These are phyloP conservation scores for Mycena albidolilacea DNA, from an alignment of 768 basidiomycete genomes.

Conservation along the genomic window DNA sequence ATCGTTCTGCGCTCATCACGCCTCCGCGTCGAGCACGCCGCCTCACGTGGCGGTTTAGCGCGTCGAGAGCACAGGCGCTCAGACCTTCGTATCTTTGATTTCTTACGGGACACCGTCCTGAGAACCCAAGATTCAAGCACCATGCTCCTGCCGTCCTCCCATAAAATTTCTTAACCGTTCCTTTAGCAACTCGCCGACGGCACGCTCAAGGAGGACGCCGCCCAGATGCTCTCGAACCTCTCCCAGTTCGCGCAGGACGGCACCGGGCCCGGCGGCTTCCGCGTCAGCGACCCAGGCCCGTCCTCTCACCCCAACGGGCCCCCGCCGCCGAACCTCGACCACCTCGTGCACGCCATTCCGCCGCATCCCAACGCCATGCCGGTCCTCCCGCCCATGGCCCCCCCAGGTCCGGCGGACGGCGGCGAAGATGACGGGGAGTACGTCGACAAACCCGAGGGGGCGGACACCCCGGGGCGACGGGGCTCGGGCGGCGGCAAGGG, in stretches of 20 bases:
- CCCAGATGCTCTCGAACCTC: slow-evolving; percentile 46
- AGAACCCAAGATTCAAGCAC: neutral
- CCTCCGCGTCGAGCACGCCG: slow-evolving; percentile 37
- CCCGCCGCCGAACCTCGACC: slow-evolving; percentile 75
- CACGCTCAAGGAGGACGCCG: slow-evolving; percentile 47
- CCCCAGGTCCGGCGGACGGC: slow-evolving; percentile 37
- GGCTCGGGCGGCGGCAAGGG: slow-evolving; percentile 54
- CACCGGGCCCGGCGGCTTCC: slow-evolving; percentile 59
- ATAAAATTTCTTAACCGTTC: neutral
- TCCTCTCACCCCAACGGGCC: slow-evolving; percentile 81
- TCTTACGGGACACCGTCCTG: too few species aligned
- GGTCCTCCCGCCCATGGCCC: slow-evolving; percentile 44
- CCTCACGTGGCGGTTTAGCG: slow-evolving; percentile 36
- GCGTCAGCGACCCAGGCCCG: slow-evolving; percentile 78
- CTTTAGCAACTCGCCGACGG: slow-evolving; percentile 33
- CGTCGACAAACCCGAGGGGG: slow-evolving; percentile 44
- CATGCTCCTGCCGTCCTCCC: neutral
- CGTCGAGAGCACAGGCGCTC: too few species aligned
- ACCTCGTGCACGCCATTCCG: slow-evolving; percentile 50
- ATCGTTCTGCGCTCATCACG: slow-evolving; percentile 54
- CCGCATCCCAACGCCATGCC: slow-evolving; percentile 59
- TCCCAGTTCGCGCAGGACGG: slow-evolving; percentile 50
- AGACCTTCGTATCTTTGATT: neutral
- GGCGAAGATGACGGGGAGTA: slow-evolving; percentile 47
- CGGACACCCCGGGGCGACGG: slow-evolving; percentile 44